These are phyloP conservation scores for Porphyrellus cyaneotinctus DNA, from an alignment of 768 basidiomycete species.

Conservation along the genomic window DNA sequence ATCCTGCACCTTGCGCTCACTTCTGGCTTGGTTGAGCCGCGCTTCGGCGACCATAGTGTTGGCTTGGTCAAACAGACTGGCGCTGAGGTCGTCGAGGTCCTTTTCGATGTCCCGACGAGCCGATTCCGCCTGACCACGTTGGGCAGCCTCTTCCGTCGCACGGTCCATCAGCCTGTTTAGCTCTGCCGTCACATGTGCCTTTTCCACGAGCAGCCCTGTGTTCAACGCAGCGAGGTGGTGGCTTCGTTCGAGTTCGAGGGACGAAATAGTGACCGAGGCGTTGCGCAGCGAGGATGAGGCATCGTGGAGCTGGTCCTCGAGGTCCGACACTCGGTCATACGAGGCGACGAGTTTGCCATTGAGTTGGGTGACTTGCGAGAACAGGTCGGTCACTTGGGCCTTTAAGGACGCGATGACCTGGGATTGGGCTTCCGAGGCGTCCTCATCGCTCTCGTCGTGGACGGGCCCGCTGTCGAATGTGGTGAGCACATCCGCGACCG, in stretches of 20 bases:
- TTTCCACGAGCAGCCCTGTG: slow-evolving; percentile 89
- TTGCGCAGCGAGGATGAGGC: slow-evolving; percentile 53
- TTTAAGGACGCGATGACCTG: slow-evolving; percentile 81
- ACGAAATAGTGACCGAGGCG: slow-evolving; percentile 63
- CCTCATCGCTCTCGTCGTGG: slow-evolving; percentile 26
- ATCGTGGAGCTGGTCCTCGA: slow-evolving; percentile 86
- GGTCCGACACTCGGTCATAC: slow-evolving; percentile 87
- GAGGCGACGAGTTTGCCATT: slow-evolving; percentile 91
- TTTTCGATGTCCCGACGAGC: slow-evolving; percentile 83
- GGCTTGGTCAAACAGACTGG: slow-evolving; percentile 84
- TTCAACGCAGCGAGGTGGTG: slow-evolving; percentile 88
- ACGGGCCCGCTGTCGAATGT: neutral
- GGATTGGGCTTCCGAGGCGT: slow-evolving; percentile 64
- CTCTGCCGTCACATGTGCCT: slow-evolving; percentile 84
- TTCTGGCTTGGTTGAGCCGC: slow-evolving; percentile 56
- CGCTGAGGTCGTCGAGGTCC: slow-evolving; percentile 93
- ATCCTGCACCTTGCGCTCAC: slow-evolving; percentile 71
- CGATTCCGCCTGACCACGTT: slow-evolving; percentile 84
- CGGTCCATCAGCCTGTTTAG: slow-evolving; percentile 91
- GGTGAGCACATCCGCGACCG: slow-evolving; percentile 2
- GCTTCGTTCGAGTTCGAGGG: slow-evolving; percentile 79
- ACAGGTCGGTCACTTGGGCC: slow-evolving; percentile 77
- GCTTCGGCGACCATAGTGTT: slow-evolving; percentile 99
- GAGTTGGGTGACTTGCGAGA: slow-evolving; percentile 85
- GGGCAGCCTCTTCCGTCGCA: slow-evolving; percentile 91